Base-by-base conservation (phyloP, 2,329 filamentous ascomycete species). In the Fusarium sp. region DNA sequence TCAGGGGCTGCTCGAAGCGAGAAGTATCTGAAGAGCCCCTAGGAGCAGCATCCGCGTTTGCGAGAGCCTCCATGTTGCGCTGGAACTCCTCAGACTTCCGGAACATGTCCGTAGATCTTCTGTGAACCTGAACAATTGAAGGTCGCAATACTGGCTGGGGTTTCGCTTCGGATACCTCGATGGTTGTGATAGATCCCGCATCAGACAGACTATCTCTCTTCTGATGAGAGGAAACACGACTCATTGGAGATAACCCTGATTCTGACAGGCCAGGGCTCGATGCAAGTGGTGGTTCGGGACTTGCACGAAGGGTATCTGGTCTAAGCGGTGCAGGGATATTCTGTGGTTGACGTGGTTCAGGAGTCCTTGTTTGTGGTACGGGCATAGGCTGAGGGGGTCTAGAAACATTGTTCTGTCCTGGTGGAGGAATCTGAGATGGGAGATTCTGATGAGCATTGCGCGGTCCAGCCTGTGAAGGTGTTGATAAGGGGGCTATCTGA, bases 121-220 rank as follows among this genome's bases (percentile, higher is more conserved):
- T 71, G 20, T 73, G 62, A 0, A 75, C 73, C 40, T 75, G 73
- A 7, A 75, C 46, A 14, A 75, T 68, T 4, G 73, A 74, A 31
- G 73, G 73, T 9, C 69, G 64, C 16, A 75, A 55, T 4, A 75
- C 73, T 20, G 72, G 68, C 18, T 75, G 73, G 18, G 72, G 59
- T 27, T 74, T 70, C 13, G 73, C 73, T 33, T 75, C 73, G 4
- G 70, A 67, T 1, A 75, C 72, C 18, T 75, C 73, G 6, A 75
- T 72, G 0, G 73, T 74, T 4, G 67, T 72, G 40, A 74, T 70
- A 9, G 73, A 75, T 2, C 60, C 73, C 5, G 73, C 62, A 9
- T 75, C 73, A 7, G 73, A 75, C 31, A 75, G 55, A 18, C 65
- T 75, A 4, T 73, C 71, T 36, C 66, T 66, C 31, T 58, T 64